Conservation (phyloP, 495 filamentous ascomycete species). For the Talaromyces wortmannii region DNA sequence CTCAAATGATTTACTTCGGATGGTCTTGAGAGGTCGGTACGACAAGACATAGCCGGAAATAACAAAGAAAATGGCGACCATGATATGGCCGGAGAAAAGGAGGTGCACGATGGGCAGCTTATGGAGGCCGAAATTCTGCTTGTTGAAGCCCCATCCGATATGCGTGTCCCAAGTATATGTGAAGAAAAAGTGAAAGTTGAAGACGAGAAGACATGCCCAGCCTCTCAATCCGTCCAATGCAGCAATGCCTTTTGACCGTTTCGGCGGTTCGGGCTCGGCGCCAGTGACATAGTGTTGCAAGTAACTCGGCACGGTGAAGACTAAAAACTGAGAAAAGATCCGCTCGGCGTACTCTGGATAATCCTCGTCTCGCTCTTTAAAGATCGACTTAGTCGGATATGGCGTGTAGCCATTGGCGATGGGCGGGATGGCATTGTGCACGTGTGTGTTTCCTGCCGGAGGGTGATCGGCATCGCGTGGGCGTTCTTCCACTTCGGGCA, state of each 20-base stretch:
- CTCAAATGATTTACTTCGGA: conserved; percentile 46
- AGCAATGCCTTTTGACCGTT: conserved; percentile 36
- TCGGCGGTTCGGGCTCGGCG: conserved; percentile 17
- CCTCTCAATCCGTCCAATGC: conserved; percentile 45
- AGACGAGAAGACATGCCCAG: conserved; percentile 44
- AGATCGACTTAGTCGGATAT: neutral
- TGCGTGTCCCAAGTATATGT: conserved; percentile 41
- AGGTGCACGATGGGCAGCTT: conserved; percentile 60
- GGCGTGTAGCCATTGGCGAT: neutral
- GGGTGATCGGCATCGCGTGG: neutral
- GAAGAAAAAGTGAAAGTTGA: conserved; percentile 48
- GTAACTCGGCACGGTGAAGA: conserved; percentile 33
- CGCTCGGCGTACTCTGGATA: conserved; percentile 1
- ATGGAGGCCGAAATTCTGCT: conserved; percentile 45
- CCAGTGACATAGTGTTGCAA: conserved; percentile 30
- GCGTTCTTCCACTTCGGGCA: neutral
- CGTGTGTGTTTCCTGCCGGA: neutral
- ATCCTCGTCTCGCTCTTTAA: neutral
- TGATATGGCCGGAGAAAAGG: conserved; percentile 57
- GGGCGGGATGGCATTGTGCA: neutral
- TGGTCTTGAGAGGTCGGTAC: conserved; percentile 54
- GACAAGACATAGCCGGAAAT: conserved; percentile 65
- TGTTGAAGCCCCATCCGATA: conserved; percentile 39
- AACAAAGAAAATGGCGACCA: conserved; percentile 71
- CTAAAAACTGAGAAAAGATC: conserved; percentile 19